Base-by-base conservation (phyloP, 208 protist genomes). In the Angomonas ambiguus region DNA sequence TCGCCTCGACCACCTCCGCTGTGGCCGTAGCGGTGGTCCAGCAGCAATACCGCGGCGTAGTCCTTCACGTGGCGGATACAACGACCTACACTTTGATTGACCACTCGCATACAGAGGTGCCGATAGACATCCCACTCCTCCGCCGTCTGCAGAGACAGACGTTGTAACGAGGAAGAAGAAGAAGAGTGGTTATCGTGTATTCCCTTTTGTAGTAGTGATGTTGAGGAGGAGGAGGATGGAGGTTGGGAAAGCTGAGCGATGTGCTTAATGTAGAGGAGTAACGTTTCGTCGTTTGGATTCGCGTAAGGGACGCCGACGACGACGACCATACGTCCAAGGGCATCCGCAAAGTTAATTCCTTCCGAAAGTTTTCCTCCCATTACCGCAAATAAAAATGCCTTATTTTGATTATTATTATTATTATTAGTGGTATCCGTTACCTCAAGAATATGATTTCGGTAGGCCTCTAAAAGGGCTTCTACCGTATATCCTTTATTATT, bases 341-440 rank as follows among this genome's bases (percentile, higher is more conserved):
- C 90, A 69, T 99, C 98, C 8, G 74, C 79, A 61, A 99, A 99
- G 85, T 99, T 99, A 73, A 99, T 98, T 38, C 98, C 98, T 76
- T 99, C 98, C 20, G 87, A 97, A 32, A 99, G 75, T 53, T 98
- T 97, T 10, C 97, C 98, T 34, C 97, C 97, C 69, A 99, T 96
- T 6, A 99, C 96, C 25, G 80, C 81, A 33, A 94, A 88, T 0
- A 99, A 74, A 11, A 99, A 30, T 28, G 96, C 97, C 2, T 97
- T 96, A 27, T 86, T 55, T 3, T 28, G 11, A 1, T 2, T 41
- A 38, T n/a, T 72, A 27, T 42, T 53, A n/a, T 25, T 48, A 65
- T 6, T 20, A 34, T 53, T 10, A 25, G 20, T 61, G 16, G 4
- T 4, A 16, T 16, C 3, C 6, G 30, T 3, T 13, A 33, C 4